These are phyloP conservation scores for Urochloa ruziziensis DNA, from an alignment of 176 grass and related monocot species.

Conservation along the genomic window DNA sequence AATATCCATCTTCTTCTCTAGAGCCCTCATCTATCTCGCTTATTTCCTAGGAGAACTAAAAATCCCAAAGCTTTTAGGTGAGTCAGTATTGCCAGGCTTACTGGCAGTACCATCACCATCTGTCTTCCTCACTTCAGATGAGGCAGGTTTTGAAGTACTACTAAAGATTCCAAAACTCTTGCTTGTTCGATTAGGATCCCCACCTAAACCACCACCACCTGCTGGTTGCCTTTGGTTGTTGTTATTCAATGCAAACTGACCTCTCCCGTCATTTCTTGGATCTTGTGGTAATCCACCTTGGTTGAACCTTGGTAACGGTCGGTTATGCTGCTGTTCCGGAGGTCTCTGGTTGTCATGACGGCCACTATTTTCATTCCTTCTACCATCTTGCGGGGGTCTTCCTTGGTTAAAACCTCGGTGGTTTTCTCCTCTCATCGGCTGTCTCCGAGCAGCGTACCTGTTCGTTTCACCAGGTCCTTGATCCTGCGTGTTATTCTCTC, in stretches of 20 bases:
- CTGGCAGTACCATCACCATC: background rate
- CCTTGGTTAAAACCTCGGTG: slow-evolving; percentile 32
- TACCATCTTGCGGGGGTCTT: slow-evolving; percentile 4
- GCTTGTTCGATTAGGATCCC: background rate
- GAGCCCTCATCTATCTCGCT: background rate
- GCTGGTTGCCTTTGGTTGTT: slow-evolving; percentile 11
- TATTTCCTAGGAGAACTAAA: slow-evolving; percentile 20
- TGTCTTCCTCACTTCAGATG: slow-evolving; percentile 27
- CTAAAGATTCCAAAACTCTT: slow-evolving; percentile 47
- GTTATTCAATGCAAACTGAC: background rate
- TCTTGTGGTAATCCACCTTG: slow-evolving; percentile 33
- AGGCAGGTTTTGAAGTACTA: slow-evolving; percentile 1
- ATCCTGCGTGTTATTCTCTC: background rate
- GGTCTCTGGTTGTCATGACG: background rate
- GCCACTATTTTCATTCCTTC: slow-evolving; percentile 25
- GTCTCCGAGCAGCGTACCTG: slow-evolving; percentile 36
- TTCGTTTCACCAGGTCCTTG: slow-evolving; percentile 30
- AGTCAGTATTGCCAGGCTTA: background rate
- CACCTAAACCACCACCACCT: background rate
- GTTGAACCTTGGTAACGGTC: slow-evolving; percentile 17
- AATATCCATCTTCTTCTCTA: background rate
- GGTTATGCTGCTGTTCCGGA: background rate
- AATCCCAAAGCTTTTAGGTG: slow-evolving; percentile 38
- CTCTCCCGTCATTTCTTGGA: slow-evolving; percentile 37
- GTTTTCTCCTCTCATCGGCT: slow-evolving; percentile 24